Conservation (phyloP, 139 green algal species). For the Ettlia oleoabundans region DNA sequence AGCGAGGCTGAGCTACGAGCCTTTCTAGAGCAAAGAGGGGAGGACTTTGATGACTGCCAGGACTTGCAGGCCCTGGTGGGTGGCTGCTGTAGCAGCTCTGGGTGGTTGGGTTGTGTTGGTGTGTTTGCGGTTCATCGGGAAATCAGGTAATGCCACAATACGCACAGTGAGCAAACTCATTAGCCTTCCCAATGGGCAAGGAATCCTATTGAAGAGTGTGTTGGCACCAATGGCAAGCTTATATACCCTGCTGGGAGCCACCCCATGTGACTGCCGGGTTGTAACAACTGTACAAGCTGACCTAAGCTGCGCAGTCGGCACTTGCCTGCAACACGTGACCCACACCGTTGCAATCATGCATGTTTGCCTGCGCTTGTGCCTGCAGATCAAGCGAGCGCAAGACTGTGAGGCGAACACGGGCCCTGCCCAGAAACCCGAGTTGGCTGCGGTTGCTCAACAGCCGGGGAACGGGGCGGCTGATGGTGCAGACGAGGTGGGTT, state of each 20-base stretch:
- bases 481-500: background rate
- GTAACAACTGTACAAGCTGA: too few relatives aligned
- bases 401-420: slow-evolving; percentile 79
- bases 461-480: background rate
- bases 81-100: background rate
- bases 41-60: slow-evolving; percentile 77
- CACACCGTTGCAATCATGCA: too few relatives aligned
- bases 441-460: background rate
- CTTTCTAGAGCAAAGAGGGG: slow-evolving; percentile 79
- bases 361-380: background rate
- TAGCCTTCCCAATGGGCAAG: too few relatives aligned
- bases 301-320: too few relatives aligned
- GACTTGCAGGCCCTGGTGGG: slow-evolving; percentile 60
- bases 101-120: background rate
- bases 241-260: too few relatives aligned
- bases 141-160: too few relatives aligned
- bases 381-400: slow-evolving; percentile 61
- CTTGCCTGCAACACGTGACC: too few relatives aligned
- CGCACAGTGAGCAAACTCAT: too few relatives aligned
- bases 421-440: slow-evolving; percentile 38
- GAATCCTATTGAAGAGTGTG: too few relatives aligned
- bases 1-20: slow-evolving; percentile 56
- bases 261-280: too few relatives aligned
- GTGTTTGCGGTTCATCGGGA: background rate
- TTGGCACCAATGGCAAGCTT: too few relatives aligned